Base-by-base conservation (phyloP, 805 yeast species). In the Tetrapisispora pingtungensis region DNA sequence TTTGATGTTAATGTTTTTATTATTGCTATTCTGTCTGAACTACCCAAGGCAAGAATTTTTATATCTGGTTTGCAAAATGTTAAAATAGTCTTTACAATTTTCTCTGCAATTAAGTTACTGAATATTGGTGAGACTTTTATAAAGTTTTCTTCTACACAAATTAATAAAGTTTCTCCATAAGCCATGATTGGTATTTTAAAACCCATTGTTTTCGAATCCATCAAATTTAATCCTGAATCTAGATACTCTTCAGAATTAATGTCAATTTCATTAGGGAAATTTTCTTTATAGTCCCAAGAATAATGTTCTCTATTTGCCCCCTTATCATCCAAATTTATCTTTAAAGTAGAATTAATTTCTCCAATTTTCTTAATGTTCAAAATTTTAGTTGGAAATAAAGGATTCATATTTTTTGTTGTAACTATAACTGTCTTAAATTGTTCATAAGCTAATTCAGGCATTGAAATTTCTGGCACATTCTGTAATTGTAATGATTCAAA, bases 101-200 rank as follows among this genome's bases (percentile, higher is more conserved):
- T 45, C 18, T 46, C 49, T 8, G 67, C 54, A 24, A 68, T 49
- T 4, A 61, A 43, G 41, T 63, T 65, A 30, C 51, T 54, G 33
- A 59, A 57, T 18, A 68, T 61, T 12, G 64, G 62, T 22, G 75
- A 71, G 47, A 53, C 46, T 41, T 56, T 61, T 27, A 51, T 43
- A 46, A 57, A 57, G 39, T 58, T 62, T 42, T 57, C 65, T 40
- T 57, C 57, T 13, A 61, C 50, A 5, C 52, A 45, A 3, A 56
- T 42, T 1, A 67, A 18, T 33, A 49, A 45, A 17, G 52, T 47
- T 40, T 42, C 54, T 17, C 36, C 51, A 13, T 41, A 60, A 27
- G 50, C 40, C 26, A 42, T 33, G n/a, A 57, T 44, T 31, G 62
- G 61, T 15, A 53, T 49, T 15, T 46, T 33, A 15, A 57, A 52